Conservation (phyloP, 208 protist species). For the Leishmania amazonensis region DNA sequence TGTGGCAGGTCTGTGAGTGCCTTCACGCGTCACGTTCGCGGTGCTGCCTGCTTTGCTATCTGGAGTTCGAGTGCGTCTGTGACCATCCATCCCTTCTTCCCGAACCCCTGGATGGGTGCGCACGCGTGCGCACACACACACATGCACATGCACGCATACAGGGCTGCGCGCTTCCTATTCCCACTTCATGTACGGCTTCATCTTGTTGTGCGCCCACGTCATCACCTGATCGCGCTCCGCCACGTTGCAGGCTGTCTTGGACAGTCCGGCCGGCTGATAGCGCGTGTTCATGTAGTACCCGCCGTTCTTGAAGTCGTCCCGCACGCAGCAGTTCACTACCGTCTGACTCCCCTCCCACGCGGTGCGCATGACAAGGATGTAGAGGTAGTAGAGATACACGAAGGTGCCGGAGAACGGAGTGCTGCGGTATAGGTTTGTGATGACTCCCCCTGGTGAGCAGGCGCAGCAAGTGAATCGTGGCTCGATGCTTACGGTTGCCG, state of each 20-base stretch:
- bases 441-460: conserved; percentile 70
- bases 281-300: conserved; percentile 83
- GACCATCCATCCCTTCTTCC: not conserved
- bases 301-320: conserved; percentile 76
- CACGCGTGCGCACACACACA: not conserved
- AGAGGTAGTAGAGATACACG: conserved; percentile 58
- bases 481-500: conserved; percentile 20
- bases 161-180: conserved; percentile 27
- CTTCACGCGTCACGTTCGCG: not conserved
- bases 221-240: conserved; percentile 66
- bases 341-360: conserved; percentile 77
- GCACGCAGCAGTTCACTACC: conserved; percentile 80
- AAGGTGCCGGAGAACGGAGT: conserved; percentile 55
- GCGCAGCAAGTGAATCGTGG: conserved; percentile 70
- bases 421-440: conserved; percentile 79
- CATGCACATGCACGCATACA: conserved; percentile 7
- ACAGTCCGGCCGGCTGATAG: conserved; percentile 66
- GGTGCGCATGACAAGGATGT: conserved; percentile 72
- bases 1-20: not conserved
- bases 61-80: not conserved
- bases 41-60: not conserved
- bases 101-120: not conserved
- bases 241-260: conserved; percentile 64
- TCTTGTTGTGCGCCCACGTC: conserved; percentile 66
- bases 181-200: conserved; percentile 87